These are phyloP conservation scores for Candida ponderosae DNA, from an alignment of 805 yeast genomes.

Conservation along the genomic window DNA sequence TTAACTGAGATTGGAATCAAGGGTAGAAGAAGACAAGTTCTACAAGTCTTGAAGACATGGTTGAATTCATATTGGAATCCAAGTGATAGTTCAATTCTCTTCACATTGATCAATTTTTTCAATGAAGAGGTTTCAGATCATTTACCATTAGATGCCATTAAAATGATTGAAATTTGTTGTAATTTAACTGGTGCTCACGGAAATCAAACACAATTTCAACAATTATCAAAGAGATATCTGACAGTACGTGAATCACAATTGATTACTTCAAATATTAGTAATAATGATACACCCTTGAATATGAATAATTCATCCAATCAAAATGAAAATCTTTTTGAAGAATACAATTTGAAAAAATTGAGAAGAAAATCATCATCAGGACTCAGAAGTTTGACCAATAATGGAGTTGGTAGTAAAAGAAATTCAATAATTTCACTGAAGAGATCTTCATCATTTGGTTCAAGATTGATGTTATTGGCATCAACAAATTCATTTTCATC, in stretches of 20 bases:
- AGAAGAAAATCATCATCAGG: not conserved
- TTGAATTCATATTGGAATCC: slow-evolving; percentile 83
- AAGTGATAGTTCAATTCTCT: slow-evolving; percentile 49
- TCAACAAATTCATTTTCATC: not conserved
- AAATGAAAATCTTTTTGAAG: not conserved
- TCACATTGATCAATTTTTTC: slow-evolving; percentile 70
- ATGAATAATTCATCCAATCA: not conserved
- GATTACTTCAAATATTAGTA: too few species aligned
- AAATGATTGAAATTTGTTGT: slow-evolving; percentile 54
- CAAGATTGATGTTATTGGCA: not conserved
- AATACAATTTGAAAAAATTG: too few species aligned
- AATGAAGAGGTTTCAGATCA: slow-evolving; percentile 62
- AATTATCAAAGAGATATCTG: too few species aligned
- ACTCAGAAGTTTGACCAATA: too few species aligned
- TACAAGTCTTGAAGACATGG: slow-evolving; percentile 74
- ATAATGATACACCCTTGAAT: not conserved
- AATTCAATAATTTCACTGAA: not conserved
- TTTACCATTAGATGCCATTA: slow-evolving; percentile 60
- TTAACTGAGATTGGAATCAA: slow-evolving; percentile 35
- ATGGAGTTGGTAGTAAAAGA: not conserved
- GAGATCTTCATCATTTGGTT: not conserved
- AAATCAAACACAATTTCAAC: not conserved
- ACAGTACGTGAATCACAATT: not conserved
- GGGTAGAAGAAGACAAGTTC: slow-evolving; percentile 59
- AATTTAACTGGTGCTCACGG: slow-evolving; percentile 34